These are phyloP conservation scores for Annulohypoxylon stygium DNA, from an alignment of 495 filamentous ascomycete species.

Conservation along the genomic window DNA sequence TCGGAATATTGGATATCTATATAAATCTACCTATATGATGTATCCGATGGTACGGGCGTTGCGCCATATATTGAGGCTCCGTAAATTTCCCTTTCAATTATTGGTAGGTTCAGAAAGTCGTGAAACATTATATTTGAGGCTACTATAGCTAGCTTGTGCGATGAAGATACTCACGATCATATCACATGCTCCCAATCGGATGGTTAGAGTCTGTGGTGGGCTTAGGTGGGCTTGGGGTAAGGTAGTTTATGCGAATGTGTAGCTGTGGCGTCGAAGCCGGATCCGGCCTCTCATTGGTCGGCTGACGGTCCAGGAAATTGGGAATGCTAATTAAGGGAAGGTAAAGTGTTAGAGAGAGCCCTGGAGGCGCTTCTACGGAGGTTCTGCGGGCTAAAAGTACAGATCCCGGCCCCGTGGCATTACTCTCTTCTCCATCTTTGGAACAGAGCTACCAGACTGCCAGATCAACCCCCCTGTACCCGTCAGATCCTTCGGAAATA, in stretches of 20 bases:
- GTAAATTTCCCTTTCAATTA: constrained; percentile 14
- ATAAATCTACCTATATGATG: constrained; percentile 11
- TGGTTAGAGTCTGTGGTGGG: constrained; percentile 5
- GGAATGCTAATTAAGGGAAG: constrained; percentile 47
- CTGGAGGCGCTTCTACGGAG: constrained; percentile 42
- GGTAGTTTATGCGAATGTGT: constrained; percentile 36
- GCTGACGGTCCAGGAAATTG: constrained; percentile 38
- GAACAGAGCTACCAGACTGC: constrained; percentile 25
- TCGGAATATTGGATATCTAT: constrained; percentile 19
- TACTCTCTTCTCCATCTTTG: constrained; percentile 39
- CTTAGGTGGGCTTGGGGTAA: constrained; percentile 22
- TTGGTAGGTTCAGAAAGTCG: not conserved
- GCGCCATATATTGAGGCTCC: constrained; percentile 15
- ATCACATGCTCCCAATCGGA: constrained; percentile 31
- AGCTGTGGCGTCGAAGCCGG: constrained; percentile 19
- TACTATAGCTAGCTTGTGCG: constrained; percentile 16
- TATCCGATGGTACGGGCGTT: not conserved
- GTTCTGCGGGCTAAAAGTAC: constrained; percentile 43
- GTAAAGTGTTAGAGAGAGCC: constrained; percentile 43
- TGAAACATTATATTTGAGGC: constrained; percentile 12
- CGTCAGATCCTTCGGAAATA: constrained; percentile 45
- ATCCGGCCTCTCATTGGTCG: constrained; percentile 25
- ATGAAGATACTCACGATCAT: constrained; percentile 13
- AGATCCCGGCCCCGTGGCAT: constrained; percentile 29
- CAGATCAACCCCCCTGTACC: constrained; percentile 35